phyloP scores from a whole-genome alignment of 108 stramenopile species.

The Stephanodiscus minutulus region DNA sequence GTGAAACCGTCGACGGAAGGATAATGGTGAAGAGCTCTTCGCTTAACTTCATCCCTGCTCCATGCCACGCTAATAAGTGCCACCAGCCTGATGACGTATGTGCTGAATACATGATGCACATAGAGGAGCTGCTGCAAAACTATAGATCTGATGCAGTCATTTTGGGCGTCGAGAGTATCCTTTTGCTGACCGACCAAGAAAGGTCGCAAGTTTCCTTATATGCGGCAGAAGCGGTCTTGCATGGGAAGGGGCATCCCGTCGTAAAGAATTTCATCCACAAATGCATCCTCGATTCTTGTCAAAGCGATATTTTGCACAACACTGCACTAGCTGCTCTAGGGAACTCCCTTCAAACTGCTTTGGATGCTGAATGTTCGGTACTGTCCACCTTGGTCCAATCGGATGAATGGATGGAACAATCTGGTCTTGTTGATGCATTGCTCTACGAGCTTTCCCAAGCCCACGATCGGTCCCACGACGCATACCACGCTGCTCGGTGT shows the following conservation, averaged over 20 bases:
- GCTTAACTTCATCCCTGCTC: slow-evolving; percentile 21
- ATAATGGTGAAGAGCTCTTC: slow-evolving; percentile 13
- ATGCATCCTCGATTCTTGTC: slow-evolving; percentile 16
- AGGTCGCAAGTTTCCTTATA: slow-evolving; percentile 23
- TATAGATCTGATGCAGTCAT: slow-evolving; percentile 63
- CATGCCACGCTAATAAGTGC: slow-evolving; percentile 1
- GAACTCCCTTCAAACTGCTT: slow-evolving; percentile 24
- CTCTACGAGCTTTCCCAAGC: slow-evolving; percentile 23
- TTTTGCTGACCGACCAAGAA: slow-evolving; percentile 56
- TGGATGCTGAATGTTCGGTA: neutral
- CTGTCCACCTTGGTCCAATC: slow-evolving; percentile 8
- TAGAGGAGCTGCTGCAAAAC: slow-evolving; percentile 55
- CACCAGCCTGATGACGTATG: slow-evolving; percentile 1
- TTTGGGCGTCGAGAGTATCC: slow-evolving; percentile 68
- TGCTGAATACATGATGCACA: slow-evolving; percentile 39
- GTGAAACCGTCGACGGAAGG: slow-evolving; percentile 8
- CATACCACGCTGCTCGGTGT: slow-evolving; percentile 40
- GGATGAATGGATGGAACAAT: slow-evolving; percentile 31
- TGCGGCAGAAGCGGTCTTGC: slow-evolving; percentile 29
- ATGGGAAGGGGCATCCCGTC: slow-evolving; percentile 4
- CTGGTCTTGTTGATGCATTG: slow-evolving; percentile 28
- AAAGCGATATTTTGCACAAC: slow-evolving; percentile 28
- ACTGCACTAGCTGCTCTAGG: slow-evolving; percentile 30
- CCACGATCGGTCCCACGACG: slow-evolving; percentile 18
- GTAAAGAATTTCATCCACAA: slow-evolving; percentile 31